Percentiles rank a stretch among this genome's conserved stretches.
phyloP scores from a whole-genome alignment of 2,329 filamentous ascomycete species.

The Cryphonectria nitschkei region DNA sequence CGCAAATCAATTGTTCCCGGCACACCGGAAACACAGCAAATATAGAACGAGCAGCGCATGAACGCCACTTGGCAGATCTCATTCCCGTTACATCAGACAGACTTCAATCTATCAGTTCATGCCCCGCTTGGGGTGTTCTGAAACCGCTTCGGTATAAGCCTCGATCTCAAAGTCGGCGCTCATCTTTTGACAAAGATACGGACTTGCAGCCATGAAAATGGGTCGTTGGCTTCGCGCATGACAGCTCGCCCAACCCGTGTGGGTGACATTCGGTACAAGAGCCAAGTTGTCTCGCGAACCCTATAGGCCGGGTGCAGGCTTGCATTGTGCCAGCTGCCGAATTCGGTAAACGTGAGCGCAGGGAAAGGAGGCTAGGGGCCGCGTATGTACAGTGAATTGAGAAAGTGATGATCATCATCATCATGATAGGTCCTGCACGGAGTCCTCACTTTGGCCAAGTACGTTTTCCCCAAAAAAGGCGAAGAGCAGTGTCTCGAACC shows the following conservation, averaged over 20 bases:
- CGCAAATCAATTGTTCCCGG: neutral
- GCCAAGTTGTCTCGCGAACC: neutral
- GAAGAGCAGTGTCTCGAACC: neutral
- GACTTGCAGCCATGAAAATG: neutral
- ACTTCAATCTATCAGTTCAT: neutral
- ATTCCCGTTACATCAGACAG: neutral
- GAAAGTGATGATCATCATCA: neutral
- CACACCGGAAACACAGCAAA: neutral
- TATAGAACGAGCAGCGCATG: neutral
- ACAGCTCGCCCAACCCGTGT: neutral
- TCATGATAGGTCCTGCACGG: neutral
- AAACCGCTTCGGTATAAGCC: neutral
- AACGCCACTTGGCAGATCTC: neutral
- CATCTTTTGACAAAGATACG: neutral
- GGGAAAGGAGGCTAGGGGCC: neutral
- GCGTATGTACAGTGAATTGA: neutral
- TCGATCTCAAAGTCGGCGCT: neutral
- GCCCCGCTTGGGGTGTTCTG: neutral
- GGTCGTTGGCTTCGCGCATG: neutral
- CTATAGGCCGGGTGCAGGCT: neutral
- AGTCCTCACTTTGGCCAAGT: neutral
- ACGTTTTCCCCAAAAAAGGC: neutral
- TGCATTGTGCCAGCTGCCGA: neutral
- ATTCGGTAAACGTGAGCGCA: neutral
- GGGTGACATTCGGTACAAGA: constrained; percentile 5